Base-by-base conservation (phyloP, 75 land plant genomes). In the Pinus tabuliformis region DNA sequence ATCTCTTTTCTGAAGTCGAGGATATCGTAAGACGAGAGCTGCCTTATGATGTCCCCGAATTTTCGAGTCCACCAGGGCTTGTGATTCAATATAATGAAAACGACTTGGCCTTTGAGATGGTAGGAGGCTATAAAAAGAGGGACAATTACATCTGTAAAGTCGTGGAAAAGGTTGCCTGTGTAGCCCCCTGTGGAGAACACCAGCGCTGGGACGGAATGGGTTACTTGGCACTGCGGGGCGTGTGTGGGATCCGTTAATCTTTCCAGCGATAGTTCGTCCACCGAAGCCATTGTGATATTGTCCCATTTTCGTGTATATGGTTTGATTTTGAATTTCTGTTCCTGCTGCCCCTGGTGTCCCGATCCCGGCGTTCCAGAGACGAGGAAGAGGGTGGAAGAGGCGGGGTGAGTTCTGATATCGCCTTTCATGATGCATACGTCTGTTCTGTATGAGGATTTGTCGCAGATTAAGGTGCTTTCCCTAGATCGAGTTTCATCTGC, bases 111-210 rank as follows among this genome's bases (percentile, higher is more conserved):
- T 21, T 87, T 58, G 76, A 81, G 84, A 3, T 73, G 77, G 17
- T 64, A 62, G 17, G 92, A 75, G 12, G 92, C 77, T 7, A 83
- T 17, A 65, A 73, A 92, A 15, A 92, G 83, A 6, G 94, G 94
- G 60, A 92, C 72, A 1, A 92, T 21, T 1, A 80, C 76, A 60
- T 91, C 93, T 6, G 75, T 80, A 68, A 89, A 91, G 62, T 81
- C 91, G 61, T 91, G 92, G 62, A 83, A 91, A 4, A 83, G 72
- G 79, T 91, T 91, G 6, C 92, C 92, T 4, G 76, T 68, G 73
- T 70, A 89, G 12, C 92, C 92, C 13, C 83, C 86, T 3, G 60
- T 33, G 3, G 92, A 83, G 73, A 91, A 89, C 21, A 89, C 49
- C 13, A 91, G 60, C 59, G 83, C 88, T 0, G 90, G 85, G 13